phyloP scores from a whole-genome alignment of 805 yeast species.

The Candida sanyiensis region DNA sequence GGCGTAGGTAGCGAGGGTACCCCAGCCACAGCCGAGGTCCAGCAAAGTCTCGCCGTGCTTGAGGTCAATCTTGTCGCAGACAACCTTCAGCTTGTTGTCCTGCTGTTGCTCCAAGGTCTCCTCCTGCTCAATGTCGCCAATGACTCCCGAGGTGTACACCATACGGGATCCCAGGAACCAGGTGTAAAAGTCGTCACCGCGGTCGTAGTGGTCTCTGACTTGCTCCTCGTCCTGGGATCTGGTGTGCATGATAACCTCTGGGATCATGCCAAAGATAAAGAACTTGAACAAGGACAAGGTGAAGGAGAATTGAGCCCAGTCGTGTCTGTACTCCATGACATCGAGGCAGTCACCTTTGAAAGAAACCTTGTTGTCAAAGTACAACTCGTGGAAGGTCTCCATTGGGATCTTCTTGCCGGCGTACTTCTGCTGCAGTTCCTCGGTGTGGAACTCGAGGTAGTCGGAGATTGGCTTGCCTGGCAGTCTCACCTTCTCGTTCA shows the following conservation, averaged over 20 bases:
- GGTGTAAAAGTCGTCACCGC: slow-evolving; percentile 92
- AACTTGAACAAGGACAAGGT: slow-evolving; percentile 71
- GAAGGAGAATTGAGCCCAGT: slow-evolving; percentile 82
- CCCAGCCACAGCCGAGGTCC: slow-evolving; percentile 96
- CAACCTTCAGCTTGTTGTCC: slow-evolving; percentile 83
- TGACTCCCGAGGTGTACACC: slow-evolving; percentile 87
- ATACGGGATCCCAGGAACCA: slow-evolving; percentile 94
- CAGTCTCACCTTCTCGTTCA: slow-evolving; percentile 67
- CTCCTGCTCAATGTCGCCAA: slow-evolving; percentile 60
- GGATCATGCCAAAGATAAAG: slow-evolving; percentile 83
- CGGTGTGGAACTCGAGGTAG: slow-evolving; percentile 78
- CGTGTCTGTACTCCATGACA: slow-evolving; percentile 80
- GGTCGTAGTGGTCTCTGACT: slow-evolving; percentile 91
- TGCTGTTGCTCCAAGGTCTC: slow-evolving; percentile 78
- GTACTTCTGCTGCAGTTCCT: slow-evolving; percentile 61
- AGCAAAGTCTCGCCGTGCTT: slow-evolving; percentile 67
- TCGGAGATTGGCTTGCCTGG: slow-evolving; percentile 76
- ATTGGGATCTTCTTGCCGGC: slow-evolving; percentile 78
- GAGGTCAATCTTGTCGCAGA: slow-evolving; percentile 79
- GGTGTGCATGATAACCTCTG: slow-evolving; percentile 88
- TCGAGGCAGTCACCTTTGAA: slow-evolving; percentile 88
- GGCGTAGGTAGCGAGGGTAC: slow-evolving; percentile 81
- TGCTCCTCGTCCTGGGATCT: slow-evolving; percentile 95
- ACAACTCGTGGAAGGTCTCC: slow-evolving; percentile 88
- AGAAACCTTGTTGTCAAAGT: slow-evolving; percentile 75